phyloP scores from a whole-genome alignment of 2,329 filamentous ascomycete genomes.

The Ascochyta rabiei region DNA sequence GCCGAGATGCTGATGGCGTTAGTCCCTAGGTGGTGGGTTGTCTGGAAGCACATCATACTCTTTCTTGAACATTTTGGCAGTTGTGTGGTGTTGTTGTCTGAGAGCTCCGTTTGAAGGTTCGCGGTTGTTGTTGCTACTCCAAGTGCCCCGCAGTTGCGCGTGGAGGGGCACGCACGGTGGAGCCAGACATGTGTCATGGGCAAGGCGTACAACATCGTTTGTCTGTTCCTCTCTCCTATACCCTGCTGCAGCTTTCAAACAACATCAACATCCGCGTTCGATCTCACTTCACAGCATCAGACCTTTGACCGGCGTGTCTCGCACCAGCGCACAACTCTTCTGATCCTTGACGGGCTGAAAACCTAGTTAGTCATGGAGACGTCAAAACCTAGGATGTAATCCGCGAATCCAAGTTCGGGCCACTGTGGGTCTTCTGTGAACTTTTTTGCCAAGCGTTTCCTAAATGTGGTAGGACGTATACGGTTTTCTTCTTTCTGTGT shows the following conservation, averaged over 20 bases:
- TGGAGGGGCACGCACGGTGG: constrained; percentile 11
- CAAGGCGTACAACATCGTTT: not conserved
- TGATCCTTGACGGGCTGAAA: not conserved
- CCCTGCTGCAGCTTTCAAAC: too few species aligned
- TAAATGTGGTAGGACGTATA: not conserved
- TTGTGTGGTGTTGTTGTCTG: constrained; percentile 4
- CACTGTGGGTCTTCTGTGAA: not conserved
- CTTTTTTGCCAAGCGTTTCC: not conserved
- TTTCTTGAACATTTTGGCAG: constrained; percentile 46
- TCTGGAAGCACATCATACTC: constrained; percentile 26
- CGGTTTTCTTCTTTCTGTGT: not conserved
- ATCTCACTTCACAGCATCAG: too few species aligned
- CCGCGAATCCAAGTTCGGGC: not conserved
- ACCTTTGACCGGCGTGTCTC: too few species aligned
- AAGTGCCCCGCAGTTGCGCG: constrained; percentile 11
- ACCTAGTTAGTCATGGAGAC: not conserved
- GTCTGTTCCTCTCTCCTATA: too few species aligned
- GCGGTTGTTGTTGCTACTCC: constrained; percentile 7
- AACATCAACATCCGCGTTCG: too few species aligned
- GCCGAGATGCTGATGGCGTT: constrained; percentile 66
- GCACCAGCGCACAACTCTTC: not conserved
- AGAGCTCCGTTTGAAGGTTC: constrained; percentile 4
- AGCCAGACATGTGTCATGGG: not conserved
- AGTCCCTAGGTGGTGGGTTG: not conserved
- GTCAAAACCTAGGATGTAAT: not conserved